Evolutionary conservation across 371 early-diverging fungal genomes (phyloP).

Genomic region (Mucor circinelloides): DNA sequence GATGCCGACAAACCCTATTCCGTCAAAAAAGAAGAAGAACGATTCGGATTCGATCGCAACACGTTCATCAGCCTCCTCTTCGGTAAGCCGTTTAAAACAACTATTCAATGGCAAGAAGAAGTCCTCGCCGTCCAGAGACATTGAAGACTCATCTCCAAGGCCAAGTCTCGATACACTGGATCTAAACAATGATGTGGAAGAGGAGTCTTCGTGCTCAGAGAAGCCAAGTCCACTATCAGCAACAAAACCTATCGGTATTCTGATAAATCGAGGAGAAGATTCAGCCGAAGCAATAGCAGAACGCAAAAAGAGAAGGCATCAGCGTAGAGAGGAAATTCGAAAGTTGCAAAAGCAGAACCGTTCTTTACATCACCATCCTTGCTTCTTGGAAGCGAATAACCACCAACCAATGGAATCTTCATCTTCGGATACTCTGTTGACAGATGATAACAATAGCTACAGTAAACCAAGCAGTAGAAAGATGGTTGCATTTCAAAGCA

Average conservation of each 20-base stretch:
- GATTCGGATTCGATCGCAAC: slow-evolving; percentile 33
- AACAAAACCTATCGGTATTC: slow-evolving; percentile 22
- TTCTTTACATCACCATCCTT: neutral
- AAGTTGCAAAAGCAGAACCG: slow-evolving; percentile 13
- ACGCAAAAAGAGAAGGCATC: slow-evolving; percentile 20
- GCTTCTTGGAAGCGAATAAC: neutral
- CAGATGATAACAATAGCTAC: slow-evolving; percentile 1
- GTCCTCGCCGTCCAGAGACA: neutral
- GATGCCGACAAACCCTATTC: slow-evolving; percentile 7
- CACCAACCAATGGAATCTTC: neutral
- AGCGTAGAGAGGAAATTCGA: slow-evolving; percentile 28
- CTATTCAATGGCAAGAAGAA: slow-evolving; percentile 8
- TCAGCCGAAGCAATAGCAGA: slow-evolving; percentile 32
- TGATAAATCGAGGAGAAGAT: slow-evolving; percentile 30
- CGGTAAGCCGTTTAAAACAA: slow-evolving; percentile 6
- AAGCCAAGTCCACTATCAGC: neutral
- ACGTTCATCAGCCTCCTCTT: slow-evolving; percentile 27
- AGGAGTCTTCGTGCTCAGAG: neutral
- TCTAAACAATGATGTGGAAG: neutral
- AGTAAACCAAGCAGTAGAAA: neutral
- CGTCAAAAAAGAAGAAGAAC: slow-evolving; percentile 6
- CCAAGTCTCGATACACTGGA: neutral
- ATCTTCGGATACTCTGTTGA: slow-evolving; percentile 16
- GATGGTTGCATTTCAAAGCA: neutral
- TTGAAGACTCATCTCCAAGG: neutral